Evolutionary conservation across 768 basidiomycete genomes (phyloP), one percentile per base, ranked within the genome.

Genomic region (Panaeolus cyanescens): DNA sequence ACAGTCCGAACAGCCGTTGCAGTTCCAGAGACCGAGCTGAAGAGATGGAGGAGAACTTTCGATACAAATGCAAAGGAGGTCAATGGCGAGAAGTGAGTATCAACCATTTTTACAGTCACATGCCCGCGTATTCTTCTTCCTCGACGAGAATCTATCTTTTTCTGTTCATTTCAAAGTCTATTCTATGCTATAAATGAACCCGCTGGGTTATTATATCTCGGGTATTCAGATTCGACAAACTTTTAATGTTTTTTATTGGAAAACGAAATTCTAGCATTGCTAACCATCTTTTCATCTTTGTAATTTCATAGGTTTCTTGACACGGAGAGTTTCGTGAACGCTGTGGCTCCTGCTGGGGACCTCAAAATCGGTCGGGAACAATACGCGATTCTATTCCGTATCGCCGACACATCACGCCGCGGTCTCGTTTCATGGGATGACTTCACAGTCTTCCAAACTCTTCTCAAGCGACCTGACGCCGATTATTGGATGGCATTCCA

Each of bases 401-500:
- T 96, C 60, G 94, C 94, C 54, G 95, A 95, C 77, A 79, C 84
- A 42, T 84, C 85, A 42, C 84, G 85, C 71, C 85, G 88, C 65
- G 93, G 89, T 34, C 78, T 91, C 25, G 83, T 96, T 58, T 90
- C 91, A 55, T 98, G 94, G 90, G 95, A 97, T 68, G 97, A 99
- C 75, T 99, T 97, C 67, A 89, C 88, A 5, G 90, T 96, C 63
- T 99, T 99, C 72, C 91, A 99, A 80, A 96, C 95, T 17, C 78
- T 93, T 64, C 77, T 96, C 68, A 95, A 98, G 79, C 83, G 92
- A 65, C 93, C 96, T 19, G 96, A 98, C 74, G 96, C 96, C 31
- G 95, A 98, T 73, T 96, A 96, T 75, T 93, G 91, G 84, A 95
- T 96, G 75, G 95, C 95, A 19, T 96, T 96, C 80, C 90, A 92